Percentiles rank a stretch among this genome's conserved stretches.
Conservation (phyloP, 1,284 basidiomycete species). For the Fomitopsis betulina region DNA sequence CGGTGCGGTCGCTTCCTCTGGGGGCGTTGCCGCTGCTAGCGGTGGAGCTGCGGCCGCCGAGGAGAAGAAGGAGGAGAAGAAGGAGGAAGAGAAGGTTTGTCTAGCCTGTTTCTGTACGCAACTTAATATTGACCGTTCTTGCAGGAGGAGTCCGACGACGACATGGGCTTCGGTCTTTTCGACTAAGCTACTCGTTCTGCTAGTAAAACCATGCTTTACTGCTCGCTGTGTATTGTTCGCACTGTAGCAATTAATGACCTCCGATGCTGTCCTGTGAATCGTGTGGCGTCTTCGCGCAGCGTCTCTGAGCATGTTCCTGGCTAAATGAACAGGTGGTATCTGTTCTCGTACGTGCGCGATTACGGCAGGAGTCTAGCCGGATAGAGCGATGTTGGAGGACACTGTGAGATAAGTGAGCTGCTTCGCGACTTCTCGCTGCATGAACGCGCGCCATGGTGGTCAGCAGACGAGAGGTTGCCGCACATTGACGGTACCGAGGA, state of each 20-base stretch:
- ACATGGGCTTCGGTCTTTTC: slow-evolving; percentile 95
- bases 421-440: not conserved
- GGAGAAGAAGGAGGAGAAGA: slow-evolving; percentile 66
- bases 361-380: not conserved
- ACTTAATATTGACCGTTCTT: slow-evolving; percentile 10
- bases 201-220: slow-evolving; percentile 15
- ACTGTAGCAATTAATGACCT: slow-evolving; percentile 5
- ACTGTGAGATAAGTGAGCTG: not conserved
- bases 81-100: slow-evolving; percentile 71
- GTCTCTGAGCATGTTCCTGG: not conserved
- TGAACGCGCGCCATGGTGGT: not conserved
- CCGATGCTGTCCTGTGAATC: not conserved
- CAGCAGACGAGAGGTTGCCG: not conserved
- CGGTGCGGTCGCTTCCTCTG: slow-evolving; percentile 61
- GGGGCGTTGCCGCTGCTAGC: slow-evolving; percentile 54
- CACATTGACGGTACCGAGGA: not conserved
- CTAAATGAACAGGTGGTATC: not conserved
- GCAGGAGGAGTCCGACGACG: slow-evolving; percentile 85
- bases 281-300: not conserved
- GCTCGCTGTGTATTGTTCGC: slow-evolving; percentile 10
- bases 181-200: slow-evolving; percentile 51
- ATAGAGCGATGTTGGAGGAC: not conserved
- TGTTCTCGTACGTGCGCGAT: not conserved
- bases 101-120: not conserved
- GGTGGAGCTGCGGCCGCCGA: slow-evolving; percentile 64